Evolutionary conservation across 2,329 filamentous ascomycete species (phyloP), one percentile per base, ranked within the genome.

Genomic region (Epichloe aotearoae): DNA sequence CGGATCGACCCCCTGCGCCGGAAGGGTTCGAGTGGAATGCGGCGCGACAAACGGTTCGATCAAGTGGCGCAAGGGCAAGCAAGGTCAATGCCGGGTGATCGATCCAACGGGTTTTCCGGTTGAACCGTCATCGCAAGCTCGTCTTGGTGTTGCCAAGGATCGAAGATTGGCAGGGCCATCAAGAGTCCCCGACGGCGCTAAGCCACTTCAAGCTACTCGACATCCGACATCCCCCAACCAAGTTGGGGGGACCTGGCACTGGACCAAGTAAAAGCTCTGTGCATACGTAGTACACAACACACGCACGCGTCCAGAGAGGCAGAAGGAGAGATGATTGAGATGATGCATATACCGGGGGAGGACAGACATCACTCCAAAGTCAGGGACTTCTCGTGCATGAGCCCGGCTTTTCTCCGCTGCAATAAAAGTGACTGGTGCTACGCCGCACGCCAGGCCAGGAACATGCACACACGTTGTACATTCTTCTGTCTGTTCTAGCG

Each of bases 151-250:
- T 41, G 39, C n/a, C n/a, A 4, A 43, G 45, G 42, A 57, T 58
- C 56, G 56, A 50, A 52, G 33, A 52, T 56, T 58, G 42, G 53
- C 50, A 56, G 52, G 50, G 47, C 39, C 47, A 58, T 57, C 56
- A 58, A 55, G 51, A 53, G 52, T 46, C 17, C 45, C 51, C 52
- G 51, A 56, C 51, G 50, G 46, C 53, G 55, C 56, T 54, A 55
- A 43, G 17, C 52, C 48, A 42, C 7, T 37, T 46, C 26, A 4
- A 5, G 39, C 39, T 41, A 12, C 39, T 30, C 10, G 26, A 30
- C 26, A 11, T 10, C 8, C 8, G 8, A 30, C 7, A 0, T 2
- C 30, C 7, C 26, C 26, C 23, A 30, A 8, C 8, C 26, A 10
- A 30, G 26, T 30, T 10, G 1, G 26, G 26, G 6, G 26, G 23